Percentiles rank a stretch among this genome's conserved stretches.
Conservation (phyloP, 2,329 filamentous ascomycete genomes). For the Emergomyces orientalis region DNA sequence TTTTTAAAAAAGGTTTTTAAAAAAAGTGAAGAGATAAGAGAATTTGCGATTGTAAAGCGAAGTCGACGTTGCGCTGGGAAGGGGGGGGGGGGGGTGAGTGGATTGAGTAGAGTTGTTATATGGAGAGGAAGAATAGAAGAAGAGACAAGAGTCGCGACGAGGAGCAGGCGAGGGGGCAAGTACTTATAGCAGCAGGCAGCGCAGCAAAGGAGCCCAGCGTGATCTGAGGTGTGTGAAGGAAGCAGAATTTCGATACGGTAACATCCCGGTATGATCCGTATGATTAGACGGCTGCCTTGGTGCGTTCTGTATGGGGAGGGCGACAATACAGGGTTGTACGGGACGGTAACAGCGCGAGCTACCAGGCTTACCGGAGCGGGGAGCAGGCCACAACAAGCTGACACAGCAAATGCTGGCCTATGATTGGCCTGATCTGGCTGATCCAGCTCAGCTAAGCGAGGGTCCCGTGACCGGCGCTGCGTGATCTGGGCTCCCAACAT, state of each 20-base stretch:
- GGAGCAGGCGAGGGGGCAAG: slow-evolving; percentile 32
- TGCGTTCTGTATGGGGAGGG: not conserved
- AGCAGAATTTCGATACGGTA: slow-evolving; percentile 40
- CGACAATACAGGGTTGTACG: slow-evolving; percentile 7
- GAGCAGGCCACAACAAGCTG: slow-evolving; percentile 12
- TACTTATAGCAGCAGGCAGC: slow-evolving; percentile 34
- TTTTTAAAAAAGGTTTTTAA: slow-evolving; percentile 17
- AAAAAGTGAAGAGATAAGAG: slow-evolving; percentile 14
- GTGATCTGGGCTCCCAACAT: not conserved
- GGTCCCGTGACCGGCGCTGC: slow-evolving; percentile 26
- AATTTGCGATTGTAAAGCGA: slow-evolving; percentile 1
- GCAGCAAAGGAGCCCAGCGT: slow-evolving; percentile 32
- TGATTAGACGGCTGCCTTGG: slow-evolving; percentile 26
- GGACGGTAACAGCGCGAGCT: slow-evolving; percentile 5
- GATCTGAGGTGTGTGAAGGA: slow-evolving; percentile 38
- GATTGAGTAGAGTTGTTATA: not conserved
- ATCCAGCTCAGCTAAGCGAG: slow-evolving; percentile 15
- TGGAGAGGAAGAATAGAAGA: slow-evolving; percentile 24
- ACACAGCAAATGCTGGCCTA: slow-evolving; percentile 11
- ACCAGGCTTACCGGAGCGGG: slow-evolving; percentile 12
- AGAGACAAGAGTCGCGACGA: slow-evolving; percentile 25
- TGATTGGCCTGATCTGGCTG: slow-evolving; percentile 32
- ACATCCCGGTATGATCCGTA: slow-evolving; percentile 37
- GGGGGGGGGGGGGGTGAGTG: slow-evolving; percentile 12
- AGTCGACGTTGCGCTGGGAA: slow-evolving; percentile 1